A percentile compares a stretch with the other conserved stretches of the same genome.
phyloP scores from a whole-genome alignment of 164 flowering plant genomes.

The Annona squamosa region DNA sequence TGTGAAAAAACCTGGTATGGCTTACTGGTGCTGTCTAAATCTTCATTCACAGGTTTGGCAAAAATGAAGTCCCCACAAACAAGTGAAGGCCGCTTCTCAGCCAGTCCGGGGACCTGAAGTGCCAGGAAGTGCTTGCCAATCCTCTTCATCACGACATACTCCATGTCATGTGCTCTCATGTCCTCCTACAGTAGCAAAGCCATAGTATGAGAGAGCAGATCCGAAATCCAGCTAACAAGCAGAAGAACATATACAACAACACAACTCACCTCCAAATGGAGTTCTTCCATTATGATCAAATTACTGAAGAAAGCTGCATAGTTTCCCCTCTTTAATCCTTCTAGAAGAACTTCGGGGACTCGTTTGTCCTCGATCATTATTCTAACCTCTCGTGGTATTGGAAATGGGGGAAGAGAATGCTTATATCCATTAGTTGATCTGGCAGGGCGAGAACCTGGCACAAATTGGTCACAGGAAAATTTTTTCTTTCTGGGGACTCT shows the following conservation, averaged over 20 bases:
- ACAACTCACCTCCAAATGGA: conserved; percentile 65
- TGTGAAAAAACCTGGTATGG: conserved; percentile 46
- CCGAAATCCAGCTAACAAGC: background rate
- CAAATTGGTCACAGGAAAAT: conserved; percentile 27
- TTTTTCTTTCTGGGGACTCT: conserved; percentile 37
- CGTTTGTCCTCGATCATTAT: conserved; percentile 42
- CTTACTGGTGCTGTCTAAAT: conserved; percentile 13
- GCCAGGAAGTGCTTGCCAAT: conserved; percentile 34
- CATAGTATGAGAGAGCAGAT: conserved; percentile 1
- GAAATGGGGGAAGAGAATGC: conserved; percentile 41
- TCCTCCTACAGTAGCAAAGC: conserved; percentile 50
- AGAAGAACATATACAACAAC: background rate
- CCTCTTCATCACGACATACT: conserved; percentile 45
- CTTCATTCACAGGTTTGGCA: conserved; percentile 36
- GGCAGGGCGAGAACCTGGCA: conserved; percentile 47
- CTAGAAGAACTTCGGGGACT: conserved; percentile 46
- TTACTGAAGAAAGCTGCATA: conserved; percentile 54
- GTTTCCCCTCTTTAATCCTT: conserved; percentile 42
- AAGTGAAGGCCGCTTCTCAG: conserved; percentile 94
- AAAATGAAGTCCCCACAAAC: conserved; percentile 63
- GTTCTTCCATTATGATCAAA: conserved; percentile 72
- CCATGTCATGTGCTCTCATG: conserved; percentile 77
- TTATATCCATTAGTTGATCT: conserved; percentile 13
- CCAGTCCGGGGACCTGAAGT: conserved; percentile 87
- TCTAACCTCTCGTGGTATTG: conserved; percentile 48